Conservation (phyloP, 768 basidiomycete species). For the Mycena chlorophos region DNA sequence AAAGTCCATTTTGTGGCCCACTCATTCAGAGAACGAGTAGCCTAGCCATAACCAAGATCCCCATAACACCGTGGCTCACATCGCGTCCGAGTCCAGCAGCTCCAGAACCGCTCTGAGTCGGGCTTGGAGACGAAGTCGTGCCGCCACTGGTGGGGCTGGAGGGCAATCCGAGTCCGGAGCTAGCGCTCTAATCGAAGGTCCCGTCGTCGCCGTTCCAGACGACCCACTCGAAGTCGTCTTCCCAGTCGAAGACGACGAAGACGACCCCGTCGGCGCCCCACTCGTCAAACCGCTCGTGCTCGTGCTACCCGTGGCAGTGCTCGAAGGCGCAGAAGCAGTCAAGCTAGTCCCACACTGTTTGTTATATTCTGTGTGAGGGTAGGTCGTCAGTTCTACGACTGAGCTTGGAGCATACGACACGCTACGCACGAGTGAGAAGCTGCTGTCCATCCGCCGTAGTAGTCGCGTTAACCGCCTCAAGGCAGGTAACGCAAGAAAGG, state of each 20-base stretch:
- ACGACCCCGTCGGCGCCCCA: not conserved
- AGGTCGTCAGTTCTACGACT: not conserved
- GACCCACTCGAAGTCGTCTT: no score
- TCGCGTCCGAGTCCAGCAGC: no score
- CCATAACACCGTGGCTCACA: no score
- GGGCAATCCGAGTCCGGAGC: no score
- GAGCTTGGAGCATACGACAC: not conserved
- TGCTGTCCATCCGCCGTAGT: constrained; percentile 23
- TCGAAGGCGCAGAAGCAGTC: not conserved
- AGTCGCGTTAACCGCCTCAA: constrained; percentile 9
- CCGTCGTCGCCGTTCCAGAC: no score
- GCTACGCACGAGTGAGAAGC: constrained; percentile 28
- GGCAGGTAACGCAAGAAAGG: constrained; percentile 35
- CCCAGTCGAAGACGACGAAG: not conserved
- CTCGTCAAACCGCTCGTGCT: not conserved
- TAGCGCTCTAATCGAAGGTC: no score
- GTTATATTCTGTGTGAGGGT: not conserved
- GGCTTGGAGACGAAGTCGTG: no score
- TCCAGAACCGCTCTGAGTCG: no score
- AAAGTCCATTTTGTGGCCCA: no score
- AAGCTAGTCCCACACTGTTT: not conserved
- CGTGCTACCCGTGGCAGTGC: not conserved
- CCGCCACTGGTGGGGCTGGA: no score
- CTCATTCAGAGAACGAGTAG: no score
- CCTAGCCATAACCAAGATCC: no score